phyloP scores from a whole-genome alignment of 2,329 filamentous ascomycete genomes.

The Aureobasidium leucospermi region DNA sequence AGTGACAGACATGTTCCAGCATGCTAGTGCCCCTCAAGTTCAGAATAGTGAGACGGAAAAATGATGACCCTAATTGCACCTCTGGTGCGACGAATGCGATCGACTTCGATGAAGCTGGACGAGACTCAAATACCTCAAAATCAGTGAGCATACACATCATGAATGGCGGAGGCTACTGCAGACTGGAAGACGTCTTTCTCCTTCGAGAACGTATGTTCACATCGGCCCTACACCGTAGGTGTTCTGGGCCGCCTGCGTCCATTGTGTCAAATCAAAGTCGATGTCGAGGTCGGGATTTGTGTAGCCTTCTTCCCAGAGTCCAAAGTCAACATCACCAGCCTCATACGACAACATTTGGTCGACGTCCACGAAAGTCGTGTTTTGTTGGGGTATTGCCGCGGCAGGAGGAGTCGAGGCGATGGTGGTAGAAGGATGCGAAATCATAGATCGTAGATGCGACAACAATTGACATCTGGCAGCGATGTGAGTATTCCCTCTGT shows the following conservation, averaged over 20 bases:
- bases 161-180: no score
- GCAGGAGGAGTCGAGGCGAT: not conserved
- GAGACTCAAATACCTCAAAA: no score
- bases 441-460: conserved; percentile 28
- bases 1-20: no score
- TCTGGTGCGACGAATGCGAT: no score
- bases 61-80: no score
- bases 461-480: conserved; percentile 33
- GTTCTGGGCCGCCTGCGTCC: conserved; percentile 9
- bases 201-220: not conserved
- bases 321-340: not conserved
- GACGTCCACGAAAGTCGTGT: not conserved
- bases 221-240: not conserved
- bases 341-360: not conserved
- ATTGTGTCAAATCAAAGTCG: conserved; percentile 9
- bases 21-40: no score
- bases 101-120: no score
- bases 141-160: no score
- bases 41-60: no score
- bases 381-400: not conserved
- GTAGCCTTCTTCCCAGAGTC: conserved; percentile 10
- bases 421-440: not conserved
- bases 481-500: conserved; percentile 47
- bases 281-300: conserved; percentile 9
- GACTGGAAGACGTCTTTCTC: no score